Conservation (phyloP, 768 basidiomycete species). For the Hericium rajendrae region DNA sequence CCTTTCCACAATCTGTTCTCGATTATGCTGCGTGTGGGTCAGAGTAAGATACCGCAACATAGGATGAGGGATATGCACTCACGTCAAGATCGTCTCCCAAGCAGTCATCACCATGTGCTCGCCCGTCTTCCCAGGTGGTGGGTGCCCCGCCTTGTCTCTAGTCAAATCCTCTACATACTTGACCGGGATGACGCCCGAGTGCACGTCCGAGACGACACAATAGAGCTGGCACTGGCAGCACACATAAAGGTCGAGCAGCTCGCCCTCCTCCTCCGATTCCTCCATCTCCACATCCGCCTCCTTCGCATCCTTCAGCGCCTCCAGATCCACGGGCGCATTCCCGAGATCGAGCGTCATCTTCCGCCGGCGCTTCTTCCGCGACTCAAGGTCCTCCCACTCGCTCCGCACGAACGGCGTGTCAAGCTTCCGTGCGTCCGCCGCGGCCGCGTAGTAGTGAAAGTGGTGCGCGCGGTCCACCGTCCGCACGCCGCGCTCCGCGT, state of each 20-base stretch:
- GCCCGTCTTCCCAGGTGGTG: constrained; percentile 41
- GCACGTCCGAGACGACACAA: constrained; percentile 56
- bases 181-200: constrained; percentile 64
- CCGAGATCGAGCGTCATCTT: constrained; percentile 29
- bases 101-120: constrained; percentile 46
- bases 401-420: constrained; percentile 47
- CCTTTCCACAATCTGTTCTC: constrained; percentile 71
- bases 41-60: constrained; percentile 2
- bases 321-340: constrained; percentile 1
- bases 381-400: constrained; percentile 48
- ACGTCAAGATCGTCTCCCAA: constrained; percentile 63
- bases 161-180: constrained; percentile 54
- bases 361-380: constrained; percentile 44
- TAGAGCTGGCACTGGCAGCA: constrained; percentile 81
- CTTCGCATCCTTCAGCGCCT: constrained; percentile 11
- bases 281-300: constrained; percentile 21
- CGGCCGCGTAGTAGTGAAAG: constrained; percentile 65
- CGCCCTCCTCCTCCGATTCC: constrained; percentile 39
- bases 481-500: constrained; percentile 36
- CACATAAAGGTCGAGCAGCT: constrained; percentile 65
- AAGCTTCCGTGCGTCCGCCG: constrained; percentile 60
- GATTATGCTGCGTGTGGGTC: constrained; percentile 39
- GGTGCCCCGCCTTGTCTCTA: constrained; percentile 51
- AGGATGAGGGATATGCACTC: constrained; percentile 18
- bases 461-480: constrained; percentile 63